Conservation (phyloP, 179 eudicot species). For the Spergularia azorica region DNA sequence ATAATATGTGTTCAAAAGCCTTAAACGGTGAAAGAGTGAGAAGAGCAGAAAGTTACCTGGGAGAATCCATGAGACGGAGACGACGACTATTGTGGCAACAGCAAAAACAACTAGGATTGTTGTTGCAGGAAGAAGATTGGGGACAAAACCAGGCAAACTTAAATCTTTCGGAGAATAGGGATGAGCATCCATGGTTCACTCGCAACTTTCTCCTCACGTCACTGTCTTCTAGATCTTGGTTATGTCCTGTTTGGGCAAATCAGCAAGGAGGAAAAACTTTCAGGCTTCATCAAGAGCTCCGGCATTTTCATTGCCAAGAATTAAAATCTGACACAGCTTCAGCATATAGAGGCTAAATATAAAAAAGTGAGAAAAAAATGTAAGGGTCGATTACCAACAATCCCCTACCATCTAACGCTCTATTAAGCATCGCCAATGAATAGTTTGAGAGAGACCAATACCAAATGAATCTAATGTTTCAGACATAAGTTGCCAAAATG, state of each 20-base stretch:
- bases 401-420: no score
- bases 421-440: no score
- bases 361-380: not conserved
- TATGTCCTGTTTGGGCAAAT: not conserved
- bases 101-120: constrained; percentile 53
- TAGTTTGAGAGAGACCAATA: no score
- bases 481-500: no score
- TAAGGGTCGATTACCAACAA: no score
- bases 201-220: not conserved
- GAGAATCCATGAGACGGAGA: constrained; percentile 56
- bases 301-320: not conserved
- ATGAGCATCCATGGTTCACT: constrained; percentile 38
- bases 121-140: constrained; percentile 43
- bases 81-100: constrained; percentile 42
- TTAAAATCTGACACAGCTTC: no score
- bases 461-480: no score
- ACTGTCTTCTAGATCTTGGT: not conserved
- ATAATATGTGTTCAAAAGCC: not conserved
- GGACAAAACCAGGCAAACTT: constrained; percentile 57
- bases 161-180: constrained; percentile 64
- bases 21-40: constrained; percentile 3
- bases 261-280: not conserved
- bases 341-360: not conserved
- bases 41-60: constrained; percentile 42
- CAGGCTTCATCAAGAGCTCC: not conserved